Evolutionary conservation across 192 early-diverging fungal genomes (phyloP), one percentile per base, ranked within the genome.

Genomic region (Globomyces pollinis-pini): DNA sequence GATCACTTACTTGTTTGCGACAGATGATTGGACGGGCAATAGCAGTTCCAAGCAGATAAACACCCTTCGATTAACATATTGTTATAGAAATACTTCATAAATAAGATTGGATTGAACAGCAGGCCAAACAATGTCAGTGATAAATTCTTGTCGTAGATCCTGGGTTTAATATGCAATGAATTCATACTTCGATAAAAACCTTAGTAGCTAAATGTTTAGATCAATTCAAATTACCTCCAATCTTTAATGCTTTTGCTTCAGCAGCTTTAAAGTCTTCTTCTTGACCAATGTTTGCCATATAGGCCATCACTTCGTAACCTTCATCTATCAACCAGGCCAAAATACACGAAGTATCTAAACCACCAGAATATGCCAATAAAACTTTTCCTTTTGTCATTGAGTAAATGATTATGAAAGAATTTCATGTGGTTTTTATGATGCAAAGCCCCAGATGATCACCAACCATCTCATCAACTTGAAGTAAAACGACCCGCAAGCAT

Each of bases 271-370:
- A 97, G 72, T 99, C 96, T 70, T 99, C 94, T 67, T 96, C 94
- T 73, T 99, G 96, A 42, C 96, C 96, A 57, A 99, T 89, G 73
- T 99, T 84, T 53, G 94, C 96, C 89, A 99, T 91, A 78, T 91
- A 99, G 52, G 88, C 87, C 47, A 95, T 74, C 33, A 97, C 94
- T 63, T 99, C 94, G 77, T 92, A 99, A 55, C 94, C 93, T 73
- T 79, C 32, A 59, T 99, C 96, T 63, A 96, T 88, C 51, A 99
- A 82, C 94, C 94, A 99, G 11, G 84, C 96, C 45, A 99, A 87
- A 68, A 99, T 99, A 78, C 94, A 96, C 57, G 96, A 99, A 43
- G 96, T 99, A 72, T 99, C 96, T 49, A 99, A 86, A 56, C 94
- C 96, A 63, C 96, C 96, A 51, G 92, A 93, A 78, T 97, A 97